These are phyloP conservation scores for Chlamydomonas schloesseri DNA, from an alignment of 139 green algal genomes.

Conservation along the genomic window DNA sequence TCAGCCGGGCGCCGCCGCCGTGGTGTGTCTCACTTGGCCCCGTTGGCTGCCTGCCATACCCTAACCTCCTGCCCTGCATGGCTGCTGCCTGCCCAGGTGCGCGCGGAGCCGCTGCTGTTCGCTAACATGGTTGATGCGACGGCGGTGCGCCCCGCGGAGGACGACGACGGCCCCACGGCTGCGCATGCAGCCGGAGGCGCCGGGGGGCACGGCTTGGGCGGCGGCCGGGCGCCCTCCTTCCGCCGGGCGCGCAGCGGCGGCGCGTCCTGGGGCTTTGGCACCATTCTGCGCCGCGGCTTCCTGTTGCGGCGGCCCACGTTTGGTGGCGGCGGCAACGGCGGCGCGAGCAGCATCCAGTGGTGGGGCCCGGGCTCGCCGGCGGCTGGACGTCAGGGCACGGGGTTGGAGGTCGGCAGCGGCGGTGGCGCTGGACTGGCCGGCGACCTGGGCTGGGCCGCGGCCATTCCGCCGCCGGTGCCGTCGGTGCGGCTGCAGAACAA, in stretches of 20 bases:
- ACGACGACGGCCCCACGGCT: neutral
- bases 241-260: neutral
- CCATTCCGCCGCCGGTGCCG: neutral
- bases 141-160: neutral
- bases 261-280: neutral
- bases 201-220: neutral
- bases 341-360: neutral
- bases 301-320: neutral
- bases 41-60: too few relatives aligned
- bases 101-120: slow-evolving; percentile 17
- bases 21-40: too few relatives aligned
- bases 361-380: neutral
- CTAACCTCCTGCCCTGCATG: too few relatives aligned
- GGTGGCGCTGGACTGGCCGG: neutral
- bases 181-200: neutral
- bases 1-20: too few relatives aligned
- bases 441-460: neutral
- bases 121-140: slow-evolving; percentile 23
- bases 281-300: neutral
- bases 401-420: neutral
- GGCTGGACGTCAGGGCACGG: too few relatives aligned
- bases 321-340: neutral
- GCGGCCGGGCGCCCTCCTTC: neutral
- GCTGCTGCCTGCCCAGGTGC: neutral
- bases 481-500: slow-evolving; percentile 85